Evolutionary conservation across 1,139 yeast genomes (phyloP).

Genomic region (Hyphopichia burtonii): DNA sequence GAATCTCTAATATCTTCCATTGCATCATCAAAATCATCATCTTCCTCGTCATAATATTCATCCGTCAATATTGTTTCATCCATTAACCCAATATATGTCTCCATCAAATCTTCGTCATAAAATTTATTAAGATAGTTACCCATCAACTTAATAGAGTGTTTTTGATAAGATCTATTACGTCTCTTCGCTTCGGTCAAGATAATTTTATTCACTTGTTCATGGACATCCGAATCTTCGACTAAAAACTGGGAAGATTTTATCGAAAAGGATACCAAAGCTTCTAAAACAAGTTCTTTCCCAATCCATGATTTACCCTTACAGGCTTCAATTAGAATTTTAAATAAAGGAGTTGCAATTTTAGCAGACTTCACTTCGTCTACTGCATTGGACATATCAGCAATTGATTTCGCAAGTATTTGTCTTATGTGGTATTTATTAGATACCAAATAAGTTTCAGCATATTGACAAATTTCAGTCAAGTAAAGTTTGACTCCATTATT

Average conservation of each 20-base stretch:
- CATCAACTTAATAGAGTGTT: conserved; percentile 46
- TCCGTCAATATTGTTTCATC: conserved; percentile 28
- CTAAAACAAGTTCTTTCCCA: conserved; percentile 77
- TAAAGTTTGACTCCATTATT: conserved; percentile 71
- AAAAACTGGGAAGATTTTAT: conserved; percentile 40
- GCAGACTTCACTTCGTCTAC: conserved; percentile 33
- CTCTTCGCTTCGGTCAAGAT: conserved; percentile 65
- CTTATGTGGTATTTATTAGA: conserved; percentile 66
- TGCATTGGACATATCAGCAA: conserved; percentile 58
- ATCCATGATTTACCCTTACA: conserved; percentile 82
- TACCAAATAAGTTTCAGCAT: conserved; percentile 49
- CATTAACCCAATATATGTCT: conserved; percentile 40
- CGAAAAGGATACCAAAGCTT: conserved; percentile 64
- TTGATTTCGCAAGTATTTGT: conserved; percentile 68
- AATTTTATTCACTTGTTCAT: conserved; percentile 39
- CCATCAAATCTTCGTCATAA: conserved; percentile 39
- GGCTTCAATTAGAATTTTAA: conserved; percentile 59
- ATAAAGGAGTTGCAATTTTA: conserved; percentile 33
- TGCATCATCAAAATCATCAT: conserved; percentile 24
- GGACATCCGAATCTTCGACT: conserved; percentile 16
- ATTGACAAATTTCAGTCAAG: conserved; percentile 62
- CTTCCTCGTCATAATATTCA: conserved; percentile 26
- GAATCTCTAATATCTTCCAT: conserved; percentile 24
- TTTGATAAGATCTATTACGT: conserved; percentile 65
- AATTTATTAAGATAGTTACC: conserved; percentile 48